Evolutionary conservation across 345 rosid species (phyloP).

Genomic region (Psidium guajava): DNA sequence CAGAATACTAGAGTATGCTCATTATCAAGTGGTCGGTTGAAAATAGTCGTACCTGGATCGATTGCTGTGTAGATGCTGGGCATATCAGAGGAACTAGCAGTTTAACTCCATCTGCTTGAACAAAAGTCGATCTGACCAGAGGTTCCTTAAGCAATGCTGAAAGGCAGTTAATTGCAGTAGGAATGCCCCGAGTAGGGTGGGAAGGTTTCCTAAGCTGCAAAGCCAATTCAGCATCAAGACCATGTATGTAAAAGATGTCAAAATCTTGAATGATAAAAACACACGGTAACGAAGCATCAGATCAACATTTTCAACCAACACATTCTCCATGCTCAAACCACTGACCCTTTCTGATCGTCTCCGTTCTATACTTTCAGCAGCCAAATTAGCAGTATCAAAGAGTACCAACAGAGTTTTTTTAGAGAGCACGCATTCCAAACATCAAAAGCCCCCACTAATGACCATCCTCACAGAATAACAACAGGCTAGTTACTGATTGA

Average conservation of each 20-base stretch:
- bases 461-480: neutral
- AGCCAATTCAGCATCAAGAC: conserved; percentile 8
- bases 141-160: conserved; percentile 78
- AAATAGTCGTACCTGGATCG: conserved; percentile 53
- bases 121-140: conserved; percentile 82
- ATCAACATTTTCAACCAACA: neutral
- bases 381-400: neutral
- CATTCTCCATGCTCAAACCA: neutral
- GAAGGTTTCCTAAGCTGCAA: conserved; percentile 85
- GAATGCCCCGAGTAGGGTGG: conserved; percentile 70
- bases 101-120: conserved; percentile 86
- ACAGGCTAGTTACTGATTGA: neutral
- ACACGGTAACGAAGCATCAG: neutral
- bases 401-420: neutral
- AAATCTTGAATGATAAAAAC: neutral
- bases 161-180: conserved; percentile 67
- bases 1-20: neutral
- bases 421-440: neutral
- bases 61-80: conserved; percentile 96
- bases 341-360: neutral
- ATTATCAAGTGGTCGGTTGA: neutral
- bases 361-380: neutral
- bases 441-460: neutral
- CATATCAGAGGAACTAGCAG: conserved; percentile 72
- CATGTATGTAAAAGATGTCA: neutral